These are phyloP conservation scores for Obelidium mucronatum DNA, from an alignment of 192 early-diverging fungal genomes.

Conservation along the genomic window DNA sequence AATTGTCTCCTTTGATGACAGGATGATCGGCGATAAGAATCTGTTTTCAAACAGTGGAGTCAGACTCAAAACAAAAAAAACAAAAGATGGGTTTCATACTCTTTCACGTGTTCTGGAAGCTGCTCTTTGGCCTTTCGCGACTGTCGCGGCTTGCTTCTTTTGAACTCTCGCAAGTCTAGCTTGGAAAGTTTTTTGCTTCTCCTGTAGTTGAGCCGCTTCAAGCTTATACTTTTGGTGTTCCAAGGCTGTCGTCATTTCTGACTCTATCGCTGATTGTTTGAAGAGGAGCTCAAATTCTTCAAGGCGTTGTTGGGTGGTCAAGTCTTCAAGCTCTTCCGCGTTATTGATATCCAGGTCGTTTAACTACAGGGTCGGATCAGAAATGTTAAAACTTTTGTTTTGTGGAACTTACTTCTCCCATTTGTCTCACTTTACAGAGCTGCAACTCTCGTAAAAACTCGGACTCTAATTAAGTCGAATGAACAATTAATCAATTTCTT, in stretches of 20 bases:
- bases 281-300: conserved; percentile 40
- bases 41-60: background rate
- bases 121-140: conserved; percentile 27
- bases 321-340: conserved; percentile 35
- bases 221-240: conserved; percentile 34
- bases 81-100: background rate
- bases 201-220: conserved; percentile 27
- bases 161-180: conserved; percentile 11
- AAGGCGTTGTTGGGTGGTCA: conserved; percentile 13
- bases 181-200: conserved; percentile 30
- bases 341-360: conserved; percentile 40
- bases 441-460: conserved; percentile 40
- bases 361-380: background rate
- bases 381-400: background rate
- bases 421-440: conserved; percentile 38
- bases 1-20: conserved; percentile 23
- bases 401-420: conserved; percentile 14
- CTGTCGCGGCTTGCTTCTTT: conserved; percentile 24
- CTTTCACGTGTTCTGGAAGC: conserved; percentile 34
- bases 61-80: background rate
- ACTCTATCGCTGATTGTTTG: conserved; percentile 30
- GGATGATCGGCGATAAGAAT: conserved; percentile 35
- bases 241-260: conserved; percentile 3
- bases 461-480: conserved; percentile 17
- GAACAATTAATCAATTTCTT: background rate